Evolutionary conservation across 2,329 filamentous ascomycete species (phyloP), one percentile per base, ranked within the genome.

Genomic region (Fusarium burgessii): DNA sequence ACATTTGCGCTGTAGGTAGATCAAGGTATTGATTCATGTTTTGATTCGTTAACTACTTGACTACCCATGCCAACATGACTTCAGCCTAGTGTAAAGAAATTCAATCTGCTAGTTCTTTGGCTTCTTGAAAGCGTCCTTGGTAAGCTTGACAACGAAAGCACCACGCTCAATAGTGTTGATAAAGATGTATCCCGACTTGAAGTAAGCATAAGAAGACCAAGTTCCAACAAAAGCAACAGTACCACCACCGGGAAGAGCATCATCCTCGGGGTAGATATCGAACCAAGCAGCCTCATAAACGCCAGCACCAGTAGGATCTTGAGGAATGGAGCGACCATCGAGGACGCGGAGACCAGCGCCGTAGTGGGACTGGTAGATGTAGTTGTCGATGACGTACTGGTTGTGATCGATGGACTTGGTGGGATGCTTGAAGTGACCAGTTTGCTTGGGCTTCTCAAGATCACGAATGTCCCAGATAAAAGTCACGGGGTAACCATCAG

Each of bases 121-220:
- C 63, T 62, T 68, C 20, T 47, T 17, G 18, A 67, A 67, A 14
- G 64, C 64, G 6, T 18, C 7, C n/a, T 45, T 8, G 1, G 73
- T 85, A 36, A 75, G 40, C 61, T 75, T 87, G 14, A 87, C 79
- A 11, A 84, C 80, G 51, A 84, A 87, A 8, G 82, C 80, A 54
- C 86, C 86, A 9, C 85, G 78, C 77, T 87, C 85, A 61, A 87
- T 87, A 6, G 82, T 85, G 77, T 87, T 87, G 68, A 88, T 75
- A 11, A 87, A 80, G 60, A 87, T 81, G 70, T 82, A 83, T 3
- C 85, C 86, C 2, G 80, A 83, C 71, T 82, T 82, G 75, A 87
- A 87, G 67, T 77, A 82, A 3, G 84, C 83, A 65, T 85, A 87
- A 52, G 82, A 81, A 29, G 80, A 84, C 85, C 85, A 87, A 3